Percentiles rank a stretch among this genome's conserved stretches.
Conservation (phyloP, 495 filamentous ascomycete species). For the Penicillium argentinense region DNA sequence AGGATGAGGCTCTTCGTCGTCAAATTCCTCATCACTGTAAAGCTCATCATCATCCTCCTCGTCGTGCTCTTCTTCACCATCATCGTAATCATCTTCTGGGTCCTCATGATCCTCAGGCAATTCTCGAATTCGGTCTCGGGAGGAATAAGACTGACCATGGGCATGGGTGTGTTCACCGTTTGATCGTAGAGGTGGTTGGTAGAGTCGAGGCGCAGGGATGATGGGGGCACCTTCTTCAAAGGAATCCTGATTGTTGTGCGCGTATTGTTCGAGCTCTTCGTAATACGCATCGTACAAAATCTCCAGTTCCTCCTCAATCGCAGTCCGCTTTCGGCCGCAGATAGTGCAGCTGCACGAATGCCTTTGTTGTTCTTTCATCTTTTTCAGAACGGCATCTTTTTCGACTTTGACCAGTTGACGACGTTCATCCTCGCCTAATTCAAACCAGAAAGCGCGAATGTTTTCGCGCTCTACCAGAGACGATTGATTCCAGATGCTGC, state of each 20-base stretch:
- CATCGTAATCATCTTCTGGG: slow-evolving; percentile 53
- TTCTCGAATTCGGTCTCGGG: slow-evolving; percentile 57
- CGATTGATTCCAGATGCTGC: slow-evolving; percentile 92
- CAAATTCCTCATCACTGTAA: slow-evolving; percentile 56
- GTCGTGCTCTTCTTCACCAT: slow-evolving; percentile 55
- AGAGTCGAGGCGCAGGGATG: slow-evolving; percentile 61
- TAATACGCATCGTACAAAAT: slow-evolving; percentile 99
- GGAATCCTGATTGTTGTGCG: slow-evolving; percentile 77
- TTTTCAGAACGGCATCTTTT: slow-evolving; percentile 95
- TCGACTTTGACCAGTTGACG: slow-evolving; percentile 95
- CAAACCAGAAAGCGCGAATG: slow-evolving; percentile 98
- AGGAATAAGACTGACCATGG: slow-evolving; percentile 50
- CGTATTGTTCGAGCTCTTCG: slow-evolving; percentile 95
- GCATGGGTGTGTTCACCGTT: slow-evolving; percentile 44
- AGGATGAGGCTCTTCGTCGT: slow-evolving; percentile 51
- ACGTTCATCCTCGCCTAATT: slow-evolving; percentile 90
- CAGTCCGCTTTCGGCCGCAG: slow-evolving; percentile 92
- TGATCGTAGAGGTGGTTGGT: slow-evolving; percentile 43
- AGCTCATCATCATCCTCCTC: slow-evolving; percentile 55
- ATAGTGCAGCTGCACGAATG: slow-evolving; percentile 98
- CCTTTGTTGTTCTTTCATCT: slow-evolving; percentile 99
- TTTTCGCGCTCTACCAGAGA: slow-evolving; percentile 90
- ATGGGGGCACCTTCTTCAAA: slow-evolving; percentile 59
- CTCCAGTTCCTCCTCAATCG: slow-evolving; percentile 97
- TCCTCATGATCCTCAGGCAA: slow-evolving; percentile 67